A percentile compares a stretch with the other conserved stretches of the same genome.
Conservation (phyloP, 2,329 filamentous ascomycete species). For the Chrysoporthe deuterocubensis region DNA sequence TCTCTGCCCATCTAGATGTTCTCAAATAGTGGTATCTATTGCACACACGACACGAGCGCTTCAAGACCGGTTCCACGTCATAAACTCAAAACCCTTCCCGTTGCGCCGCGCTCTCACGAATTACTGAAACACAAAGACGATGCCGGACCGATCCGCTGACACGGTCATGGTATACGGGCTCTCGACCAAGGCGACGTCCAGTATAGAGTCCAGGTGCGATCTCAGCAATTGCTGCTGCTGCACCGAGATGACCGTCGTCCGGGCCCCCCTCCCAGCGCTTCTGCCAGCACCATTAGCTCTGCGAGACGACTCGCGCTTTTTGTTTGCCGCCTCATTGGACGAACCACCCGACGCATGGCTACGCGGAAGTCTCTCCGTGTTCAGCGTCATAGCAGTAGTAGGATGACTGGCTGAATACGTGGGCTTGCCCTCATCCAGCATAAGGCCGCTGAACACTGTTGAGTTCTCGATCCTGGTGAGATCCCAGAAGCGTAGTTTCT, state of each 20-base stretch:
- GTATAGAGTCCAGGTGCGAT: conserved; percentile 84
- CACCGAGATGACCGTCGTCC: conserved; percentile 82
- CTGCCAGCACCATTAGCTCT: conserved; percentile 18
- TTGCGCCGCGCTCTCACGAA: conserved; percentile 4
- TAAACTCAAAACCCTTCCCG: not conserved
- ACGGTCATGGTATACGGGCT: conserved; percentile 91
- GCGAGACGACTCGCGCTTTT: conserved; percentile 15
- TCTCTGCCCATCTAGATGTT: not conserved
- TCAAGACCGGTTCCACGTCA: not conserved
- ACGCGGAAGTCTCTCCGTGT: conserved; percentile 63
- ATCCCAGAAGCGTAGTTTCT: conserved; percentile 94
- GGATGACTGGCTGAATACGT: conserved; percentile 70
- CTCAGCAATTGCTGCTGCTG: conserved; percentile 86
- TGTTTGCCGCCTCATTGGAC: conserved; percentile 36
- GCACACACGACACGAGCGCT: not conserved
- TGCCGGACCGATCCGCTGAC: conserved; percentile 84
- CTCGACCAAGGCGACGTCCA: conserved; percentile 88
- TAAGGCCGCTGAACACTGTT: conserved; percentile 77
- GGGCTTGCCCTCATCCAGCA: conserved; percentile 71
- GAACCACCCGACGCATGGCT: conserved; percentile 36
- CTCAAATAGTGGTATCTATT: not conserved
- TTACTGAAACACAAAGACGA: conserved; percentile 79
- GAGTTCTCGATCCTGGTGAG: conserved; percentile 77
- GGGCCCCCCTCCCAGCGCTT: conserved; percentile 55
- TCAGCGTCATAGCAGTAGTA: conserved; percentile 65